Conservation (phyloP, 345 rosid species). For the Acer saccharum region DNA sequence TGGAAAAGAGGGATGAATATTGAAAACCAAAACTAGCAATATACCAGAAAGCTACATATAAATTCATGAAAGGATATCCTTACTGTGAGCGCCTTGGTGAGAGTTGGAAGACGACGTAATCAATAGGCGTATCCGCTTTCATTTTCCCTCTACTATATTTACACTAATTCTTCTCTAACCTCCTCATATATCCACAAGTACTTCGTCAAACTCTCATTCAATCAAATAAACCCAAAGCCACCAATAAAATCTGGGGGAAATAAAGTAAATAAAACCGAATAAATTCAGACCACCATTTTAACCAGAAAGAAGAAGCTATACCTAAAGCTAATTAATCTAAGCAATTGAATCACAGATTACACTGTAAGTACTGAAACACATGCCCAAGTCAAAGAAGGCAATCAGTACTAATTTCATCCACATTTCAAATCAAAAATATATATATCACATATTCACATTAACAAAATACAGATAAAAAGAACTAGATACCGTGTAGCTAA, state of each 20-base stretch:
- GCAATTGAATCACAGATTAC: constrained; percentile 7
- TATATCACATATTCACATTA: not conserved
- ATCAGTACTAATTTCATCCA: constrained; percentile 15
- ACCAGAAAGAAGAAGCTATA: constrained; percentile 4
- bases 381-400: constrained; percentile 26
- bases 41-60: not conserved
- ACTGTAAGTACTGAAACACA: not conserved
- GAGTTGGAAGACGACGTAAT: constrained; percentile 83
- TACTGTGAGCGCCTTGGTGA: constrained; percentile 87
- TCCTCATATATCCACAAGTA: constrained; percentile 26
- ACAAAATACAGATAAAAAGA: not conserved
- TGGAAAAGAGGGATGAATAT: constrained; percentile 26
- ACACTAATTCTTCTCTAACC: constrained; percentile 29
- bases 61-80: constrained; percentile 16
- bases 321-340: not conserved
- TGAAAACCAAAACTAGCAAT: constrained; percentile 10
- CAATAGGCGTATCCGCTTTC: constrained; percentile 69
- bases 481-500: not conserved
- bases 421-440: constrained; percentile 22
- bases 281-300: constrained; percentile 1
- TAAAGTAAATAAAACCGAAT: constrained; percentile 12
- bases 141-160: constrained; percentile 43
- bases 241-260: constrained; percentile 6
- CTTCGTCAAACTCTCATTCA: constrained; percentile 23
- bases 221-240: constrained; percentile 7